A percentile compares a stretch with the other conserved stretches of the same genome.
phyloP scores from a whole-genome alignment of 257 asterid genomes.

The Gardenia jasminoides region DNA sequence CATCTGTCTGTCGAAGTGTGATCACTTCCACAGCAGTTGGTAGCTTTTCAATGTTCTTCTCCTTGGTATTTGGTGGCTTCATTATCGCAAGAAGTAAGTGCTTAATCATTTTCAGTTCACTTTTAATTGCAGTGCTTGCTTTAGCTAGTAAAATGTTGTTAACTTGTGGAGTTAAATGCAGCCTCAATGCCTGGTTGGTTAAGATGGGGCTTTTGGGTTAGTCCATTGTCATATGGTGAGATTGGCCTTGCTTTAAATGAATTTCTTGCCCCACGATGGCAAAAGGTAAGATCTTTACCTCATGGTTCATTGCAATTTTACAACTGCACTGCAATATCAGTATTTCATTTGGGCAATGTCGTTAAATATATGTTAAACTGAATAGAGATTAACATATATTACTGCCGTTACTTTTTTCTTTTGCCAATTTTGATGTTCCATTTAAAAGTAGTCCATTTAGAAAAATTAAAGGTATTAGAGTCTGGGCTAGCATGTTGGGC shows the following conservation, averaged over 20 bases:
- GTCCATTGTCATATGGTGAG: constrained; percentile 69
- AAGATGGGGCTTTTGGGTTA: constrained; percentile 71
- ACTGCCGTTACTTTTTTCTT: background rate
- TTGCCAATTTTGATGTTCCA: background rate
- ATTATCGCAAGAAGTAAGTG: constrained; percentile 54
- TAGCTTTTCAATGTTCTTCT: constrained; percentile 35
- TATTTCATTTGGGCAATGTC: background rate
- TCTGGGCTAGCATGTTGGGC: background rate
- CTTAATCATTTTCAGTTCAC: background rate
- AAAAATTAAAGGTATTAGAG: background rate
- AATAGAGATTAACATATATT: background rate
- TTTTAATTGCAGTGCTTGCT: background rate
- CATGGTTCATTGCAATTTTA: background rate
- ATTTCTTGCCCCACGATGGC: constrained; percentile 71
- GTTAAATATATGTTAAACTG: too few species aligned
- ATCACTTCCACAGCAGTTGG: constrained; percentile 48
- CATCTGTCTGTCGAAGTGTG: constrained; percentile 41
- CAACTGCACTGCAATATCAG: background rate
- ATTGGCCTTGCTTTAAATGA: constrained; percentile 64
- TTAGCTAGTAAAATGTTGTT: background rate
- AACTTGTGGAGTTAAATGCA: constrained; percentile 27
- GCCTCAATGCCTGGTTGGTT: constrained; percentile 75
- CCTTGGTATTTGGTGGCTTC: constrained; percentile 53
- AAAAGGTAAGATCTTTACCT: constrained; percentile 34
- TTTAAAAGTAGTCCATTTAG: background rate